Conservation (phyloP, 2,329 filamentous ascomycete species). For the Waltergamsia citrina region DNA sequence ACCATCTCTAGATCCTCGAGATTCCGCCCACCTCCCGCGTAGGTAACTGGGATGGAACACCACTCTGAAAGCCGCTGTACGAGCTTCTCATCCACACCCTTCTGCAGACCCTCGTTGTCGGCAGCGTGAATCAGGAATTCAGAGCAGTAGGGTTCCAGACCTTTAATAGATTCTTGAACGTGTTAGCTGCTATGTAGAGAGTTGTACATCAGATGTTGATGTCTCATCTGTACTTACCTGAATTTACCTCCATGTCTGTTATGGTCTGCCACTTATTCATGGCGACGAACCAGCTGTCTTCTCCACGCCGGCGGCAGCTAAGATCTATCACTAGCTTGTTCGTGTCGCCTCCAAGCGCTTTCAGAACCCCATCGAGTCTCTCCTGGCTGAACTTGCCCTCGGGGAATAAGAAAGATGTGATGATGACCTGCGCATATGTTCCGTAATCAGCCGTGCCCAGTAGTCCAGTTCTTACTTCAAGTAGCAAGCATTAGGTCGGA, state of each 20-base stretch:
- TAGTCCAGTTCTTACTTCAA: neutral
- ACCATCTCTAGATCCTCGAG: constrained; percentile 78
- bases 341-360: constrained; percentile 63
- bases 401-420: constrained; percentile 93
- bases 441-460: neutral
- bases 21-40: constrained; percentile 84
- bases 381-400: constrained; percentile 70
- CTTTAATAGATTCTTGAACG: constrained; percentile 61
- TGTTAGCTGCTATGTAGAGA: constrained; percentile 1
- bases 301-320: constrained; percentile 70
- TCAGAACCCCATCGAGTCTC: constrained; percentile 65
- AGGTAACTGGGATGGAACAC: constrained; percentile 90
- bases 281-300: constrained; percentile 82
- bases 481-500: neutral
- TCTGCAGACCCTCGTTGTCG: constrained; percentile 89
- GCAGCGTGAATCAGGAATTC: constrained; percentile 97
- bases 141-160: constrained; percentile 83
- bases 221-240: constrained; percentile 45
- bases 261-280: constrained; percentile 99
- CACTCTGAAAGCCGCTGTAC: constrained; percentile 70
- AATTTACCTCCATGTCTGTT: constrained; percentile 87
- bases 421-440: constrained; percentile 76
- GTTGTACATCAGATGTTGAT: neutral
- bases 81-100: constrained; percentile 80
- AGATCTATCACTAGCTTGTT: constrained; percentile 87